phyloP scores from a whole-genome alignment of 352 stramenopile genomes.

The Phytophthora chlamydospora region DNA sequence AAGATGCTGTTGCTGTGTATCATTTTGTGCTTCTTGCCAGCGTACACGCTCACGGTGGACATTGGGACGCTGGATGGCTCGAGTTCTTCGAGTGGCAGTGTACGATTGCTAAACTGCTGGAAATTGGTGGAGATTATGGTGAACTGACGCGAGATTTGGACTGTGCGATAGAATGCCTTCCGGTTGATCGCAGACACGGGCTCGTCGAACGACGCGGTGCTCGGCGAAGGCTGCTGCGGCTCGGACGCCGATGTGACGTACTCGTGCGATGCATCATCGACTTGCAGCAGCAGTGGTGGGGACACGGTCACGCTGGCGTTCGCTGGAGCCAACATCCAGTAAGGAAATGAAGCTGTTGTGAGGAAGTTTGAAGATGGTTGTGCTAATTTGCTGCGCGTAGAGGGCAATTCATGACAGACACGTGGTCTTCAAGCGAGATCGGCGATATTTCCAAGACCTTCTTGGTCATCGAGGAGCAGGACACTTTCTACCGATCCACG shows the following conservation, averaged over 20 bases:
- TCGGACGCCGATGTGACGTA: conserved; percentile 55
- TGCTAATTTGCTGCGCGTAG: conserved; percentile 23
- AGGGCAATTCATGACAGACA: conserved; percentile 75
- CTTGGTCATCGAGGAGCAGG: conserved; percentile 73
- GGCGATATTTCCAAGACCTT: conserved; percentile 68
- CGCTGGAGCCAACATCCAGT: conserved; percentile 70
- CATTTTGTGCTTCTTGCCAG: conserved; percentile 12
- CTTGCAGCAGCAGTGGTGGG: conserved; percentile 45
- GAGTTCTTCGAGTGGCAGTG: conserved; percentile 27
- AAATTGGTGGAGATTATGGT: not conserved
- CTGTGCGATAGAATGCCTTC: conserved; percentile 61
- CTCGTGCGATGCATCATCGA: conserved; percentile 68
- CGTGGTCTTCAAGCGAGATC: conserved; percentile 64
- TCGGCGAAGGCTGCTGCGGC: conserved; percentile 67
- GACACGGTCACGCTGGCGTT: conserved; percentile 51
- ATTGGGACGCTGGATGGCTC: conserved; percentile 39
- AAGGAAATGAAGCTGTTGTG: conserved; percentile 17
- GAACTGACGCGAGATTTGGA: not conserved
- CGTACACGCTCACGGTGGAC: conserved; percentile 45
- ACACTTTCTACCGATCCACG: conserved; percentile 73
- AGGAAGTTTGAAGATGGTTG: not conserved
- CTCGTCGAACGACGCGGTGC: conserved; percentile 82
- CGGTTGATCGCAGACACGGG: conserved; percentile 82
- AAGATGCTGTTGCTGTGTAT: too few species aligned
- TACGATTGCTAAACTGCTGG: conserved; percentile 15